phyloP scores from a whole-genome alignment of 805 yeast species.

The Torulaspora microellipsoides region DNA sequence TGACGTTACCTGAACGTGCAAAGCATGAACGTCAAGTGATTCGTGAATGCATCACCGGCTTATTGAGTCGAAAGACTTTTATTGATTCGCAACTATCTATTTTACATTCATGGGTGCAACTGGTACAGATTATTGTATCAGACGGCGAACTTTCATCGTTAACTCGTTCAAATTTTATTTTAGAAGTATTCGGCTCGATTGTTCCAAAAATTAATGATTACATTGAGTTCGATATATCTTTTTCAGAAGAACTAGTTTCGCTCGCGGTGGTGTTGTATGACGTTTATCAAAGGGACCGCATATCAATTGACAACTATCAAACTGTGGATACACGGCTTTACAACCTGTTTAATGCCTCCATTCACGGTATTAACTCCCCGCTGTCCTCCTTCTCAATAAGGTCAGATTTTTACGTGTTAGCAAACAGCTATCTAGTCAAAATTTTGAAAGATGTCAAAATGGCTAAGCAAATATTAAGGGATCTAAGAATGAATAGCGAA shows the following conservation, averaged over 20 bases:
- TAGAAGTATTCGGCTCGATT: constrained; percentile 70
- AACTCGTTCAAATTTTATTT: constrained; percentile 55
- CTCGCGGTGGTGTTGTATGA: constrained; percentile 68
- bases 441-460: constrained; percentile 40
- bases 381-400: constrained; percentile 63
- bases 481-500: constrained; percentile 55
- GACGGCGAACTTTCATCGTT: constrained; percentile 49
- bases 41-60: constrained; percentile 40
- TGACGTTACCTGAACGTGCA: constrained; percentile 1
- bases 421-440: constrained; percentile 59
- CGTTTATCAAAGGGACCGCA: constrained; percentile 48
- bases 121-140: constrained; percentile 67
- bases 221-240: constrained; percentile 57
- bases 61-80: constrained; percentile 44
- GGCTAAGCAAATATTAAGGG: constrained; percentile 46
- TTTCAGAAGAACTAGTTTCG: constrained; percentile 73
- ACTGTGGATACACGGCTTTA: constrained; percentile 53
- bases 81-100: constrained; percentile 53
- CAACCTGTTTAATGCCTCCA: constrained; percentile 67
- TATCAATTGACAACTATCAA: constrained; percentile 32
- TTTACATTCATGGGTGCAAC: constrained; percentile 77
- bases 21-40: constrained; percentile 14
- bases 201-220: constrained; percentile 75
- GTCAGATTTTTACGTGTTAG: constrained; percentile 72
- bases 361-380: constrained; percentile 69